Conservation (phyloP, 2,329 filamentous ascomycete species). For the Purpureocillium takamizusanense region DNA sequence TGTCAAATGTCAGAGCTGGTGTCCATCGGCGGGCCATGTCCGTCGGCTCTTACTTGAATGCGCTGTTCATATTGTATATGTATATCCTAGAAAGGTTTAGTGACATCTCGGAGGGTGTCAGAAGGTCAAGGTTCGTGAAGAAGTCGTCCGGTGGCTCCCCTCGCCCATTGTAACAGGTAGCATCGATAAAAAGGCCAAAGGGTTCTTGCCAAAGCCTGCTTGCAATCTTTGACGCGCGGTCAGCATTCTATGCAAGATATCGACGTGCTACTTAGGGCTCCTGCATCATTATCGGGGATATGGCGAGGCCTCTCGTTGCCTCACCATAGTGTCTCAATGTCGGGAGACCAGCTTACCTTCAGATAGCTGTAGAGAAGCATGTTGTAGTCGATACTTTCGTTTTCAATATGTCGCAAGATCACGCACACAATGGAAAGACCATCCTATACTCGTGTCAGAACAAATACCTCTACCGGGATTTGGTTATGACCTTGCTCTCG, state of each 20-base stretch:
- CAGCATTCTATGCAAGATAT: no score
- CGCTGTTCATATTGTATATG: slow-evolving; percentile 66
- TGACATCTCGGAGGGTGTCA: slow-evolving; percentile 53
- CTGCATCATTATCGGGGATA: no score
- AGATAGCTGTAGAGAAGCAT: slow-evolving; percentile 59
- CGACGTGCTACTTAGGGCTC: no score
- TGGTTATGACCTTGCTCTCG: slow-evolving; percentile 62
- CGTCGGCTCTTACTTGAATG: slow-evolving; percentile 41
- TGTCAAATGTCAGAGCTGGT: background rate
- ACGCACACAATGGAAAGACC: slow-evolving; percentile 61
- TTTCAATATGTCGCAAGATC: slow-evolving; percentile 58
- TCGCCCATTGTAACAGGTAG: slow-evolving; percentile 61
- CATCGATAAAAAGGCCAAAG: slow-evolving; percentile 59
- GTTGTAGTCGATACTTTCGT: slow-evolving; percentile 56
- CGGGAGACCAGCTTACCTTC: slow-evolving; percentile 36
- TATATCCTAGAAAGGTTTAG: slow-evolving; percentile 53
- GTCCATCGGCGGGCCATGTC: no score
- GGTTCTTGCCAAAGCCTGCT: slow-evolving; percentile 62
- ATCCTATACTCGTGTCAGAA: slow-evolving; percentile 35
- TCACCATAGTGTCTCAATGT: no score
- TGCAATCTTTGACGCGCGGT: slow-evolving; percentile 42
- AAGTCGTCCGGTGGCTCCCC: slow-evolving; percentile 58
- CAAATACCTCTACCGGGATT: no score
- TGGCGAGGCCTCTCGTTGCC: no score
- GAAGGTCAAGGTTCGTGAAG: slow-evolving; percentile 52